Evolutionary conservation across 208 protist species (phyloP).

Genomic region (Porcisia hertigi): DNA sequence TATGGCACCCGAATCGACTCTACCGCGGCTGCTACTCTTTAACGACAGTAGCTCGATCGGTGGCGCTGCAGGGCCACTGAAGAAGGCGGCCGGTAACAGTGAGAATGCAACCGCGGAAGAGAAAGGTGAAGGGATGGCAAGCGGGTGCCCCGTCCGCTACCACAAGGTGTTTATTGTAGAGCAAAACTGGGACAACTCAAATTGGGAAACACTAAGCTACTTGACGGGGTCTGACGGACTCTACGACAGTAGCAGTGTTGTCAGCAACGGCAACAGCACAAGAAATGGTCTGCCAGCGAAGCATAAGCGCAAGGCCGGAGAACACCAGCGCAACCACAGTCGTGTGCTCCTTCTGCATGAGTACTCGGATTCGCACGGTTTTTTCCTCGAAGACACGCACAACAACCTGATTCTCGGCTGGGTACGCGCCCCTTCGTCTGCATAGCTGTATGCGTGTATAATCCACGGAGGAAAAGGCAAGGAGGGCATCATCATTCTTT

Average conservation of each 20-base stretch:
- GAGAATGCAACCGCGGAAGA: background rate
- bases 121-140: background rate
- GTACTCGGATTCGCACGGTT: constrained; percentile 32
- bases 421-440: constrained; percentile 30
- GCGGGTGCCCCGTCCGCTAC: constrained; percentile 17
- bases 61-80: background rate
- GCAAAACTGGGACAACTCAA: constrained; percentile 70
- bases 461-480: background rate
- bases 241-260: background rate
- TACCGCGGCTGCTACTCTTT: constrained; percentile 4
- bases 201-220: constrained; percentile 35
- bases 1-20: constrained; percentile 6
- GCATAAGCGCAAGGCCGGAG: background rate
- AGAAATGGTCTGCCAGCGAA: background rate
- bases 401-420: constrained; percentile 45
- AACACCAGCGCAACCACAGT: constrained; percentile 20
- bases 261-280: background rate
- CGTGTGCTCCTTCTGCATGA: constrained; percentile 47
- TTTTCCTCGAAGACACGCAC: constrained; percentile 47
- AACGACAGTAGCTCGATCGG: background rate
- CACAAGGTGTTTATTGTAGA: constrained; percentile 60
- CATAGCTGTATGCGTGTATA: background rate
- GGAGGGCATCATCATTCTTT: background rate
- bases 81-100: background rate
- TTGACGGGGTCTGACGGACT: background rate